Conservation (phyloP, 108 stramenopile genomes). For the Nitzschia inconspicua region DNA sequence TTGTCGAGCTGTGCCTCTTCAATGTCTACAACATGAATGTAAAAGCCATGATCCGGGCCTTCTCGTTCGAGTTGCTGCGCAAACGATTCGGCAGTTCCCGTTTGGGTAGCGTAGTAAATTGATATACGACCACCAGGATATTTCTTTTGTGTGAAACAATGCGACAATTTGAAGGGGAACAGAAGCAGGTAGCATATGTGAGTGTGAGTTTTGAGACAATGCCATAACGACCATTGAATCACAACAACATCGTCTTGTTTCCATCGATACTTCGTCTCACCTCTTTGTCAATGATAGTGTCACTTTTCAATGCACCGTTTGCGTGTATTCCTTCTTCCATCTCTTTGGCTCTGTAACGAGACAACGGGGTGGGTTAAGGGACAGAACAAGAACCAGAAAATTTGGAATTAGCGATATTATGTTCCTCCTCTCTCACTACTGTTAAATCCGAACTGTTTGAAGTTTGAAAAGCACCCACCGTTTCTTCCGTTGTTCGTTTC, state of each 20-base stretch:
- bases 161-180: neutral
- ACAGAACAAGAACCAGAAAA: neutral
- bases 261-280: neutral
- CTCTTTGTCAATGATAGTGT: neutral
- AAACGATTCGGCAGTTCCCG: conserved; percentile 97
- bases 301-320: neutral
- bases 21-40: conserved; percentile 76
- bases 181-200: neutral
- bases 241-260: neutral
- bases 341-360: neutral
- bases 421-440: neutral
- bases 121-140: conserved; percentile 74
- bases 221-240: neutral
- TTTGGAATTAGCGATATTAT: neutral
- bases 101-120: conserved; percentile 96
- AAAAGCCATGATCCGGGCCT: conserved; percentile 78
- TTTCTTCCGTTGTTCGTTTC: neutral
- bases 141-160: conserved; percentile 16
- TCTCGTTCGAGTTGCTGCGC: conserved; percentile 84
- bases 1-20: conserved; percentile 78
- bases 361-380: neutral
- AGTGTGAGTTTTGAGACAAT: neutral
- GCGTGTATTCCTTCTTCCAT: neutral
- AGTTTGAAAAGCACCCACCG: conserved; percentile 1
- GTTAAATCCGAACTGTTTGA: no score